These are phyloP conservation scores for Hemerocallis citrina DNA, from an alignment of 106 monocot species.

Conservation along the genomic window DNA sequence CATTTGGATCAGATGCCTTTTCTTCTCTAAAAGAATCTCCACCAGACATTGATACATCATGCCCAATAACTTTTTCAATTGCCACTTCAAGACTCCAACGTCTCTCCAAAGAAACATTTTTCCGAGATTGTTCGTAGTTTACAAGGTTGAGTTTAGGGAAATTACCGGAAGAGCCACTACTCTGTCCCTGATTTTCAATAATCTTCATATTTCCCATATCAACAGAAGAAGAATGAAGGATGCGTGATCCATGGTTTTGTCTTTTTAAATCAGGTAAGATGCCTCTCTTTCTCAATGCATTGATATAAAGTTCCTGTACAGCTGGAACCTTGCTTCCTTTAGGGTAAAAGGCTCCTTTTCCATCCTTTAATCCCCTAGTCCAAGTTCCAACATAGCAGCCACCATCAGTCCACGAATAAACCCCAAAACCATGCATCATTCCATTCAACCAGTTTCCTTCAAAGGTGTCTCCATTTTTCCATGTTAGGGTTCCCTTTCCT, in stretches of 20 bases:
- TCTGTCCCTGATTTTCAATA: constrained; percentile 21
- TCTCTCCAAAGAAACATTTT: constrained; percentile 75
- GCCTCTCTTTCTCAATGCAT: constrained; percentile 75
- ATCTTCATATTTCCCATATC: constrained; percentile 75
- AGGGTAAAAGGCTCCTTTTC: constrained; percentile 89
- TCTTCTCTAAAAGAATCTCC: constrained; percentile 34
- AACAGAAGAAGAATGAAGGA: constrained; percentile 80
- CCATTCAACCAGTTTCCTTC: constrained; percentile 93
- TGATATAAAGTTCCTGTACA: constrained; percentile 59
- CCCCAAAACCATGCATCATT: constrained; percentile 90
- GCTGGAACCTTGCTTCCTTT: constrained; percentile 66
- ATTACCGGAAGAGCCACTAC: constrained; percentile 19
- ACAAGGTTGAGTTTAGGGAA: constrained; percentile 34
- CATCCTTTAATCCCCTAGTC: constrained; percentile 96
- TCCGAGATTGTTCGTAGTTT: constrained; percentile 42
- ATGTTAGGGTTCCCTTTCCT: constrained; percentile 84
- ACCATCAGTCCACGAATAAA: constrained; percentile 84
- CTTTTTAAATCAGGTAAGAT: constrained; percentile 73
- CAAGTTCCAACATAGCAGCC: constrained; percentile 91
- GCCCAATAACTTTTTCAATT: constrained; percentile 81
- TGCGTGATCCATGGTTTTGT: constrained; percentile 56
- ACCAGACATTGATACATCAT: constrained; percentile 14
- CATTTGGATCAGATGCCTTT: constrained; percentile 25
- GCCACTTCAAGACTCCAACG: constrained; percentile 98
- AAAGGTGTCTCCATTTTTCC: constrained; percentile 81